Base-by-base conservation (phyloP, 1,139 yeast species). In the Taiozyma onychis region DNA sequence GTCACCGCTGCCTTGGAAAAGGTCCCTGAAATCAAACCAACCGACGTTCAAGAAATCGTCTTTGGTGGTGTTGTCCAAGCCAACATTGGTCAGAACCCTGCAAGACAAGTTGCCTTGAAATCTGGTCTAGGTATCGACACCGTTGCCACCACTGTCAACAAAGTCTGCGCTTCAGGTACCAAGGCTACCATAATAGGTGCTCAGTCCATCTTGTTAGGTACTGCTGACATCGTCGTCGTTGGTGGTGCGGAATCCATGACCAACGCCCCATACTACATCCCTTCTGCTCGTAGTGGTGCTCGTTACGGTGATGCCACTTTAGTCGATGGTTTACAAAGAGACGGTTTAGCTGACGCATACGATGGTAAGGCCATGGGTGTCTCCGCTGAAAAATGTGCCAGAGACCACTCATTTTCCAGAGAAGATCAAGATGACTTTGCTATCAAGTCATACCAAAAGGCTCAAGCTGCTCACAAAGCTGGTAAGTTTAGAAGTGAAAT, bases 221-320 rank as follows among this genome's bases (percentile, higher is more conserved):
- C 81, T 58, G 96, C 97, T 50, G 97, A 90, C 64, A 83, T 93
- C 58, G 95, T 91, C 45, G 87, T 93, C 60, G 95, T 93, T 48
- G 99, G 98, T 62, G 99, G 99, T 65, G 95, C 97, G 57, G 99
- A 93, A 74, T 86, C 96, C 54, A 93, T 93, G 99, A 78, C 96
- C 57, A 93, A 93, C 68, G 83, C 91, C 44, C 99, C 99, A 53
- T 93, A 93, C 77, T 93, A 93, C 70, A 66, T 89, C 53, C 96
- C 97, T 53, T 66, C 81, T 53, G 91, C 91, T 44, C 86, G 99
- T 74, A 66, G 76, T 46, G 98, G 98, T 60, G 83, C 90, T 61
- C 85, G 93, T 75, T 93, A 83, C 65, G 98, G 99, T 60, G 93
- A 88, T 57, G 72, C 82, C 49, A 65, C 77, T 34, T 62, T 91